A percentile compares a stretch with the other conserved stretches of the same genome.
These are phyloP conservation scores for Pichia pseudocactophila DNA, from an alignment of 805 yeast genomes.

Conservation along the genomic window DNA sequence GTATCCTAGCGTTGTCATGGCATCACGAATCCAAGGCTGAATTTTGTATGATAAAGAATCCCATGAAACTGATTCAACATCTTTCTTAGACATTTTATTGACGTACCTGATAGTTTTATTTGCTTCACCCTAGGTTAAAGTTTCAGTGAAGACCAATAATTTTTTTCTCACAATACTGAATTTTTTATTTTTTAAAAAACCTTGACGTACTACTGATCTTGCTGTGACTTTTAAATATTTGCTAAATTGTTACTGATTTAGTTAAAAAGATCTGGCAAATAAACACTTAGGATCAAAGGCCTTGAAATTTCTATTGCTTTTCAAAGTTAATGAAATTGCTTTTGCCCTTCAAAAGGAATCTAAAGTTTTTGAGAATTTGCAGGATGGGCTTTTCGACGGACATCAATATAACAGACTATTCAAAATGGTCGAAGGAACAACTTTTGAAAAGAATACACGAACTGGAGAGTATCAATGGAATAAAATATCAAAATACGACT, in stretches of 20 bases:
- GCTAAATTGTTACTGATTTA: too few species aligned
- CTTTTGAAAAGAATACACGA: slow-evolving; percentile 48
- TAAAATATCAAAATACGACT: not conserved
- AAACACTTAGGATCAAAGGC: too few species aligned
- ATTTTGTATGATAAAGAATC: slow-evolving; percentile 41
- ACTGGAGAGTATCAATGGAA: slow-evolving; percentile 36
- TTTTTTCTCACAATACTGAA: too few species aligned
- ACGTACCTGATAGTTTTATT: not conserved
- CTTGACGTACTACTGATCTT: too few species aligned
- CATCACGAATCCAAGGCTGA: slow-evolving; percentile 64
- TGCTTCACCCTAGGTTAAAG: too few species aligned
- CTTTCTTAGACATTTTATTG: slow-evolving; percentile 7
- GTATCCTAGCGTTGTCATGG: slow-evolving; percentile 68
- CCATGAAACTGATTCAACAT: slow-evolving; percentile 51
- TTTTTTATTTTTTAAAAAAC: too few species aligned
- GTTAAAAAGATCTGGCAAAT: too few species aligned
- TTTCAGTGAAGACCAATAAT: too few species aligned
- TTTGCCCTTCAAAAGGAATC: slow-evolving; percentile 3
- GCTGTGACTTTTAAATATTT: too few species aligned
- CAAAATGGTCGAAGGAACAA: slow-evolving; percentile 57
- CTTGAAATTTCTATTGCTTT: too few species aligned
- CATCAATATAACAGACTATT: slow-evolving; percentile 30
- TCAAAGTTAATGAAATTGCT: too few species aligned
- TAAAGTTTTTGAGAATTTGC: not conserved
- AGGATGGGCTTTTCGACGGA: not conserved